Conservation (phyloP, 179 eudicot genomes). For the Silene noctiflora region DNA sequence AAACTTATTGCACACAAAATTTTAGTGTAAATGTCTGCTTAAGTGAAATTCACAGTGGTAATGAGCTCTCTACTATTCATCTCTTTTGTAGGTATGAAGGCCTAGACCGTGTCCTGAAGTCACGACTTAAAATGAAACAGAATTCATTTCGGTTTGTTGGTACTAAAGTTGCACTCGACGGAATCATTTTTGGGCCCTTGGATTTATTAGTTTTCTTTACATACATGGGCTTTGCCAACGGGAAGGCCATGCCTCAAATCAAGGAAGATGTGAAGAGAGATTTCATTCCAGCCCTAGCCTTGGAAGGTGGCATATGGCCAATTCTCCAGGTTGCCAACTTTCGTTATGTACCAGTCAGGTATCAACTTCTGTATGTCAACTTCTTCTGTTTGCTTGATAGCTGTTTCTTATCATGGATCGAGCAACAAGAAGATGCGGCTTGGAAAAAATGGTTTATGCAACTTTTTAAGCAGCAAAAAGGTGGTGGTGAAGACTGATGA, state of each 20-base stretch:
- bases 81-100: constrained; percentile 75
- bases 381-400: constrained; percentile 94
- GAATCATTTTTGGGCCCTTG: constrained; percentile 85
- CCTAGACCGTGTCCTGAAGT: constrained; percentile 59
- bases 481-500: constrained; percentile 48
- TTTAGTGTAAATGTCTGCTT: not conserved
- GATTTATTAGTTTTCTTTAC: constrained; percentile 87
- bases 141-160: constrained; percentile 76
- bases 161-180: constrained; percentile 81
- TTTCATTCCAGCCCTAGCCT: constrained; percentile 68
- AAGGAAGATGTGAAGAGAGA: constrained; percentile 95
- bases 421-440: constrained; percentile 87
- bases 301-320: constrained; percentile 96
- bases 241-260: constrained; percentile 67
- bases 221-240: constrained; percentile 86
- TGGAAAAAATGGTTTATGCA: constrained; percentile 83
- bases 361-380: constrained; percentile 93
- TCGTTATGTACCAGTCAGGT: constrained; percentile 76
- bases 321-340: constrained; percentile 86
- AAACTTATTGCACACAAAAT: not conserved
- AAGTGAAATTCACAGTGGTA: constrained; percentile 1
- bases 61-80: not conserved
- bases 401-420: constrained; percentile 92
- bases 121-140: constrained; percentile 50
- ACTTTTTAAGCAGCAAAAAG: constrained; percentile 42